Evolutionary conservation across 1,139 yeast genomes (phyloP).

Genomic region (Magnusiomyces suaveolens): DNA sequence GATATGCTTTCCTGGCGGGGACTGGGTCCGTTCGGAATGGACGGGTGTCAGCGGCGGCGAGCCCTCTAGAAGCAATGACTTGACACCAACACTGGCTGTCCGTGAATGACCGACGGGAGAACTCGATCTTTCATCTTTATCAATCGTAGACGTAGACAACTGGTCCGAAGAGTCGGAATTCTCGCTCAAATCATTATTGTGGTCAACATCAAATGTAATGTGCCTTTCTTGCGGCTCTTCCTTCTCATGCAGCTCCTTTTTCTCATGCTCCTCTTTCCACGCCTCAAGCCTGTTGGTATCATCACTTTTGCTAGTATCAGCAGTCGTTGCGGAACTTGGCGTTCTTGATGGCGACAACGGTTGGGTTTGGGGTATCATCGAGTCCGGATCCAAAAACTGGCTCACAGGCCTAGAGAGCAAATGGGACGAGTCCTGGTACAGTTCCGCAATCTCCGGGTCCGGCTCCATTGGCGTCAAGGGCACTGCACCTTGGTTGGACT

Average conservation of each 20-base stretch:
- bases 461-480: slow-evolving; percentile 10
- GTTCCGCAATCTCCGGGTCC: slow-evolving; percentile 27
- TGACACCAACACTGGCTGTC: neutral
- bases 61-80: neutral
- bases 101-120: neutral
- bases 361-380: neutral
- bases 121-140: too few relatives aligned
- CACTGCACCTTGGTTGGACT: too few relatives aligned
- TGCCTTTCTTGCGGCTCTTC: too few relatives aligned
- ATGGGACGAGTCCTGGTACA: slow-evolving; percentile 27
- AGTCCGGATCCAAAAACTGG: slow-evolving; percentile 14
- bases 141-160: neutral
- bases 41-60: slow-evolving; percentile 1
- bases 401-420: slow-evolving; percentile 27
- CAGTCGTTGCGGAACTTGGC: neutral
- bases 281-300: neutral
- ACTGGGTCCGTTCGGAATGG: neutral
- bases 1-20: neutral
- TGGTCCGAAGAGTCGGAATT: neutral
- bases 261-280: neutral
- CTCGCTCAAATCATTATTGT: neutral
- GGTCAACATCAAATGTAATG: too few relatives aligned
- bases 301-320: neutral
- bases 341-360: slow-evolving; percentile 1
- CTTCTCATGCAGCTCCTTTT: too few relatives aligned